Conservation (phyloP, 106 monocot genomes). For the Allium fistulosum region DNA sequence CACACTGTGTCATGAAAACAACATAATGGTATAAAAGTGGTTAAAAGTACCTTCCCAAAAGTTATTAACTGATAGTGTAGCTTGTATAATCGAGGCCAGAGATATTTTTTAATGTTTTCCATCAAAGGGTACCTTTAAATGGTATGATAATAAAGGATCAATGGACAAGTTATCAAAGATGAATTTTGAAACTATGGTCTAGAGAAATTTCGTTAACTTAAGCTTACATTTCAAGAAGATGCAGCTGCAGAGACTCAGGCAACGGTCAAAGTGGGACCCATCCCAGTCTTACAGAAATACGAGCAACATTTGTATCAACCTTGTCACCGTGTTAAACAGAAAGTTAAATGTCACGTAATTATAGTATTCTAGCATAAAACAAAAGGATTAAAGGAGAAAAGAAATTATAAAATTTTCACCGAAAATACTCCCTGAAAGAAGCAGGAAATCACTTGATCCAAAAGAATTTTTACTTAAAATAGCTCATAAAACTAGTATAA, state of each 20-base stretch:
- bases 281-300: constrained; percentile 95
- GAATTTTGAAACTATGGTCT: neutral
- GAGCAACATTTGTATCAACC: constrained; percentile 82
- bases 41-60: constrained; percentile 57
- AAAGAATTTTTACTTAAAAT: neutral
- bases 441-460: neutral
- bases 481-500: too few relatives aligned
- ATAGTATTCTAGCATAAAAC: too few relatives aligned
- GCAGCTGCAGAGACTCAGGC: constrained; percentile 94
- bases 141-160: constrained; percentile 6
- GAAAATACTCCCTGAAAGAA: constrained; percentile 80
- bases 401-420: constrained; percentile 16
- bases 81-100: constrained; percentile 63
- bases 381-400: neutral
- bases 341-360: too few relatives aligned
- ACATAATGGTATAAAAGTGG: too few relatives aligned
- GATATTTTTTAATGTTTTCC: constrained; percentile 75
- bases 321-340: too few relatives aligned
- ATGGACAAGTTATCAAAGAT: neutral
- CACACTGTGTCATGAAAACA: neutral
- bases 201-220: neutral
- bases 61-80: constrained; percentile 81
- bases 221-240: constrained; percentile 87
- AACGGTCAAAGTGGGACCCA: too few relatives aligned
- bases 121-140: constrained; percentile 75